Conservation (phyloP, 331 rosid species). For the Rosa hybrid region DNA sequence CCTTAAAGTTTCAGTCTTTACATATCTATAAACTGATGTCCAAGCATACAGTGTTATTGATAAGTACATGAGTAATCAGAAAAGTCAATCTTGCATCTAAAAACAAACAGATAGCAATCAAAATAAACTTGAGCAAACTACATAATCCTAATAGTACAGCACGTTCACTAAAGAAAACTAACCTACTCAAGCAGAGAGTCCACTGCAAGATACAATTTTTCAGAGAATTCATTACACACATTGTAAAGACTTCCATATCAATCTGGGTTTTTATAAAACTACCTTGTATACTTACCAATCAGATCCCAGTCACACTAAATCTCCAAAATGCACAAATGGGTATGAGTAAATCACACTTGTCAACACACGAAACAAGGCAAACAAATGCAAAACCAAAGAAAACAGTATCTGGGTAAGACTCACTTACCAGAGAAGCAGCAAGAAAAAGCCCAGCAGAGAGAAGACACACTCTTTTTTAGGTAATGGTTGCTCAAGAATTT, state of each 20-base stretch:
- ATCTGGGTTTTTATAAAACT: neutral
- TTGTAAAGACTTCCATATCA: neutral
- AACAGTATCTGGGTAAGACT: slow-evolving; percentile 26
- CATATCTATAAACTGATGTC: neutral
- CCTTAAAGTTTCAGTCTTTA: neutral
- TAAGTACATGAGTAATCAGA: neutral
- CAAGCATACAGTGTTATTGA: neutral
- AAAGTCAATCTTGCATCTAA: neutral
- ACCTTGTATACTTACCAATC: slow-evolving; percentile 2
- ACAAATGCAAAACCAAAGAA: slow-evolving; percentile 16
- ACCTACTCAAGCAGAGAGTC: neutral
- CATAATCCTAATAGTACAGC: slow-evolving; percentile 5
- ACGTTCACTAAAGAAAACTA: slow-evolving; percentile 1
- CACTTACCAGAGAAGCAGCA: slow-evolving; percentile 48
- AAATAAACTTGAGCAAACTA: neutral
- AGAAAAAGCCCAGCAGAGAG: slow-evolving; percentile 29
- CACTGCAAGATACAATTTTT: neutral
- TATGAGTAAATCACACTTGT: slow-evolving; percentile 1
- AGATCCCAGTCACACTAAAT: slow-evolving; percentile 20
- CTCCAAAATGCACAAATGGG: slow-evolving; percentile 25
- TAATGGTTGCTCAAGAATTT: slow-evolving; percentile 30
- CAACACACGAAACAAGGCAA: slow-evolving; percentile 10
- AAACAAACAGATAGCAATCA: slow-evolving; percentile 5
- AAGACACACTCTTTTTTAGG: slow-evolving; percentile 22
- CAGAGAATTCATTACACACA: neutral